Conservation (phyloP, 768 basidiomycete species). For the Termitomyces titanicus region DNA sequence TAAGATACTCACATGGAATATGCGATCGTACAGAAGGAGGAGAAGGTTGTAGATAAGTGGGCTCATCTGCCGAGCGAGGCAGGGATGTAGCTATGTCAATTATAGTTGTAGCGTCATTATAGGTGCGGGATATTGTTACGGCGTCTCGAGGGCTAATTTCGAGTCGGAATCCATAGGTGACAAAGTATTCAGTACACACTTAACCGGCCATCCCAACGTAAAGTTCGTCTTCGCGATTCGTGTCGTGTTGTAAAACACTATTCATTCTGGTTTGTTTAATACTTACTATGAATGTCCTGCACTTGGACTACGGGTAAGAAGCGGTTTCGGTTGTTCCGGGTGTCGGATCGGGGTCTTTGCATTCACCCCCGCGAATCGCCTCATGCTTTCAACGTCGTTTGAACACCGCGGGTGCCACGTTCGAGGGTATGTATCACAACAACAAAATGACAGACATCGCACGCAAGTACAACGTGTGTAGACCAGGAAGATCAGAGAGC, state of each 20-base stretch:
- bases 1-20: constrained; percentile 50
- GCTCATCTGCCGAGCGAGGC: constrained; percentile 87
- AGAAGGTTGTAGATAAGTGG: constrained; percentile 84
- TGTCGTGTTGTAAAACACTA: constrained; percentile 79
- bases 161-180: constrained; percentile 5
- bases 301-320: no score
- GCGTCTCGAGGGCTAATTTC: constrained; percentile 82
- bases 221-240: constrained; percentile 89
- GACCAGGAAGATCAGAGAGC: no score
- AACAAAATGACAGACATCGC: no score
- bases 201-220: constrained; percentile 94
- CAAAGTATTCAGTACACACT: constrained; percentile 48
- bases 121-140: constrained; percentile 87
- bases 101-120: constrained; percentile 75
- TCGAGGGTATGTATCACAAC: no score
- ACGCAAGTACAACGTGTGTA: no score
- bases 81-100: constrained; percentile 93
- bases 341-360: no score
- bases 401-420: no score
- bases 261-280: no score
- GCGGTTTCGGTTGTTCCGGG: no score
- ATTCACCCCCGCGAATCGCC: no score
- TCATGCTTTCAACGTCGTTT: no score
- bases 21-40: constrained; percentile 92
- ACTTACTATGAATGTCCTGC: no score